These are phyloP conservation scores for Turritis glabra DNA, from an alignment of 345 rosid species.

Conservation along the genomic window DNA sequence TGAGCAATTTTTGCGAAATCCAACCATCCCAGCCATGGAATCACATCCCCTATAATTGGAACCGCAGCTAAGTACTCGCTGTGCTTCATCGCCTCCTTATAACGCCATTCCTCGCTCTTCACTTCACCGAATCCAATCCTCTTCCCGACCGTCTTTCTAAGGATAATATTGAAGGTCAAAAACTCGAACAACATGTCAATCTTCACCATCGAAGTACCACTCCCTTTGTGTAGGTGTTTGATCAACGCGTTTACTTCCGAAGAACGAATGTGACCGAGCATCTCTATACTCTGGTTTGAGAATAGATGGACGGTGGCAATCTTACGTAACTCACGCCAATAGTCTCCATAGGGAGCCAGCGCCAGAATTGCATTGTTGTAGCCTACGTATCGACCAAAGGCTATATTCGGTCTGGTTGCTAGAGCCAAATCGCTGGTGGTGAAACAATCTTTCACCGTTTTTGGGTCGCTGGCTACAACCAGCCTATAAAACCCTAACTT, in stretches of 20 bases:
- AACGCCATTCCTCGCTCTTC: slow-evolving; percentile 49
- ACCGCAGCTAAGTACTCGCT: slow-evolving; percentile 44
- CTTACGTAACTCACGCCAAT: slow-evolving; percentile 70
- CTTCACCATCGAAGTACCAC: slow-evolving; percentile 29
- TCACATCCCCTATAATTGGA: slow-evolving; percentile 48
- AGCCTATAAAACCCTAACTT: slow-evolving; percentile 45
- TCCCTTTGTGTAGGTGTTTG: slow-evolving; percentile 42
- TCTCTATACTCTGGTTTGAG: slow-evolving; percentile 49
- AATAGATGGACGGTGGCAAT: slow-evolving; percentile 57
- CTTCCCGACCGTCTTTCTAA: slow-evolving; percentile 56
- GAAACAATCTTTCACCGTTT: slow-evolving; percentile 50
- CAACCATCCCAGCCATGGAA: slow-evolving; percentile 64
- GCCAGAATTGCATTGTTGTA: slow-evolving; percentile 54
- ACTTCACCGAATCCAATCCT: slow-evolving; percentile 28
- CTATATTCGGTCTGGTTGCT: slow-evolving; percentile 56
- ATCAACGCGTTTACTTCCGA: slow-evolving; percentile 47
- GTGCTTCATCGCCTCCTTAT: slow-evolving; percentile 44
- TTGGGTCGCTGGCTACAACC: slow-evolving; percentile 49
- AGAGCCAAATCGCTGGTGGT: slow-evolving; percentile 54
- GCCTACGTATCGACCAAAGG: slow-evolving; percentile 56
- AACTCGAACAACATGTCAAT: slow-evolving; percentile 48
- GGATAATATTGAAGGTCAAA: slow-evolving; percentile 56
- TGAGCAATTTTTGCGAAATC: slow-evolving; percentile 46
- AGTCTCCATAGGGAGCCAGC: slow-evolving; percentile 59
- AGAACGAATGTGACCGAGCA: slow-evolving; percentile 46